Evolutionary conservation across 2,329 filamentous ascomycete species (phyloP), one percentile per base, ranked within the genome.

Genomic region (Monosporascus sp.): DNA sequence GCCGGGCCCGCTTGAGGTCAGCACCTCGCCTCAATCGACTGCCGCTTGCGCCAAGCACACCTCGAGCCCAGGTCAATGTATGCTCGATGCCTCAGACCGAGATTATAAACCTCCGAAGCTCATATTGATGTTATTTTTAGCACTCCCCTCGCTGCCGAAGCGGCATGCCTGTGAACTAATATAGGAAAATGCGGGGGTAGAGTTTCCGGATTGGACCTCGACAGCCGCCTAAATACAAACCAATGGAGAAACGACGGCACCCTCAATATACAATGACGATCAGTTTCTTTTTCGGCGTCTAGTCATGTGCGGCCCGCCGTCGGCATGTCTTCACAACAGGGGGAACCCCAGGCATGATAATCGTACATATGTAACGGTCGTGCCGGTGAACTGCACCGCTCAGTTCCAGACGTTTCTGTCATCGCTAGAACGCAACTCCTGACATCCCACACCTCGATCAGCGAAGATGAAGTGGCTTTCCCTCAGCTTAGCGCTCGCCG

Each of bases 401-500:
- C 37, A 15, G 22, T 51, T 24, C 49, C 35, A 44, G 37, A 44
- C 40, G 37, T 43, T 52, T 56, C 38, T 51, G 26, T 57, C 51
- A 37, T 46, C 48, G 51, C 37, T 6, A 50, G 35, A 51, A 51
- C 37, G 51, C 31, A 53, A 37, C 53, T 52, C 49, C 47, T 43
- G 11, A 44, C 37, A 24, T 17, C n/a, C 49, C 14, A 9, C 43
- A 55, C 54, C 31, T 47, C 41, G n/a, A 49, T 41, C 37, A 15
- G 40, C 51, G 28, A 66, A 60, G 48, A 66, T 66, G 64, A 66
- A 64, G 62, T 60, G 60, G 50, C 51, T 64, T n/a, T 44, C 58
- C 48, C 50, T 60, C 15, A 41, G 58, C 40, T 47, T 62, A 35
- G 58, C 58, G 14, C 60, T 66, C 50, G 63, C 63, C 40, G 64